Evolutionary conservation across 2,329 filamentous ascomycete species (phyloP).

Genomic region (Colletotrichum chlorophyti): DNA sequence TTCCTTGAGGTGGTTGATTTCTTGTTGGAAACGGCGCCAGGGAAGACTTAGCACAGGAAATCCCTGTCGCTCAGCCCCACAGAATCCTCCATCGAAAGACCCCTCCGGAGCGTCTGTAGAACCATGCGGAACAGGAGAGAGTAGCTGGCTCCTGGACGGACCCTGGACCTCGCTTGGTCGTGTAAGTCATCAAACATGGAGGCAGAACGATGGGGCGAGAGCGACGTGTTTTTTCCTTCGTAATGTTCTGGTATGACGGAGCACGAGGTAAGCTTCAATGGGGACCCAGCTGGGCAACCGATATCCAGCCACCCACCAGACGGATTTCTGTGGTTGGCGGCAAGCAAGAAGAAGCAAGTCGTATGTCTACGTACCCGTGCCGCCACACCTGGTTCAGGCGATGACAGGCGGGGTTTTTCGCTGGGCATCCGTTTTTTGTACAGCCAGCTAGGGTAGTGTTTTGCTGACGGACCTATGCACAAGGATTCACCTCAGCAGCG

Average conservation of each 20-base stretch:
- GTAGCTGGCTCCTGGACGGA: no score
- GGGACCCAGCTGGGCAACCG: background rate
- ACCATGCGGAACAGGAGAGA: constrained; percentile 6
- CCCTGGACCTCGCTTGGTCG: background rate
- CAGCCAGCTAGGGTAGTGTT: no score
- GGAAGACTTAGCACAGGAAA: constrained; percentile 4
- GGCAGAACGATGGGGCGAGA: background rate
- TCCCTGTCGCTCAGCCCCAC: constrained; percentile 31
- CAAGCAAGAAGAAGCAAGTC: background rate
- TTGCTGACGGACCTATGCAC: no score
- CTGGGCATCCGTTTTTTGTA: no score
- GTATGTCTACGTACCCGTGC: no score
- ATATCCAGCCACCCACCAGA: background rate
- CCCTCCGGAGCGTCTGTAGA: constrained; percentile 14
- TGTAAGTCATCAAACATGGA: constrained; percentile 18
- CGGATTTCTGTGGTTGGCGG: background rate
- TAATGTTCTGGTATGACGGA: constrained; percentile 7
- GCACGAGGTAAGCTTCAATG: constrained; percentile 8
- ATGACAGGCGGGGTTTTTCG: no score
- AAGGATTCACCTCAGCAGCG: no score
- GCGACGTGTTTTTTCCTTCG: constrained; percentile 11
- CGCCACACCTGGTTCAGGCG: no score
- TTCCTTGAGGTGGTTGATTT: constrained; percentile 12
- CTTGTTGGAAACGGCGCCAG: constrained; percentile 12
- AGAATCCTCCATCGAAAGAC: constrained; percentile 21